Conservation (phyloP, 1,284 basidiomycete species). For the Amylostereum areolatum region DNA sequence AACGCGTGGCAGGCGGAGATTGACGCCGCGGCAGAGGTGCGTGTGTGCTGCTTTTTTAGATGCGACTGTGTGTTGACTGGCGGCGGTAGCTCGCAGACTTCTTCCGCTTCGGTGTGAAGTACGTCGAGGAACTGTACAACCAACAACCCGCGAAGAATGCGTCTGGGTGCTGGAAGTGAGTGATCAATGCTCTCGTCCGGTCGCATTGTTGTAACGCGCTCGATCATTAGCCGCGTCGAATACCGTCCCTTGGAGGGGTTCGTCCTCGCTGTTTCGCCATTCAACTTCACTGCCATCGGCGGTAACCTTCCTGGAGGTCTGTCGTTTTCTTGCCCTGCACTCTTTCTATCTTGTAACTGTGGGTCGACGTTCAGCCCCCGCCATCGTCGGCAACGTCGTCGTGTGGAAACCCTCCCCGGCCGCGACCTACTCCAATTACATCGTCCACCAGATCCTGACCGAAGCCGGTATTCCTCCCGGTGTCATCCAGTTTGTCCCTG, state of each 20-base stretch:
- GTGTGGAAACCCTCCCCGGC: slow-evolving; percentile 98
- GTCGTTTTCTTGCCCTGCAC: no score
- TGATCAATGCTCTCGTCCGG: no score
- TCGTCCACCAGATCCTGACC: slow-evolving; percentile 86
- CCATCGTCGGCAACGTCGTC: slow-evolving; percentile 91
- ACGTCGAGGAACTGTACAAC: slow-evolving; percentile 90
- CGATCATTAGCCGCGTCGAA: slow-evolving; percentile 87
- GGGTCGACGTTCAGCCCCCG: slow-evolving; percentile 56
- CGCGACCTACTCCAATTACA: slow-evolving; percentile 93
- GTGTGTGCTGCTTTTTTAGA: slow-evolving; percentile 15
- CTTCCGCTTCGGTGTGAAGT: slow-evolving; percentile 95
- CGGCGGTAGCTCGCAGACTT: slow-evolving; percentile 78
- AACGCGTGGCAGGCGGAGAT: slow-evolving; percentile 99
- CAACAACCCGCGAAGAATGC: slow-evolving; percentile 89
- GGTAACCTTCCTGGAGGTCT: slow-evolving; percentile 81
- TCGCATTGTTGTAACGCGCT: no score
- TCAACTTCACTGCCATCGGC: slow-evolving; percentile 98
- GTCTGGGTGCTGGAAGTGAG: slow-evolving; percentile 90
- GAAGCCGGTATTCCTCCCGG: slow-evolving; percentile 94
- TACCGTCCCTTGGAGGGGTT: slow-evolving; percentile 97
- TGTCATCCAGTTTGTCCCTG: slow-evolving; percentile 97
- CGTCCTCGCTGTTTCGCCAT: slow-evolving; percentile 94
- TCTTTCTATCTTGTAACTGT: no score
- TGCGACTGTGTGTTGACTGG: not conserved
- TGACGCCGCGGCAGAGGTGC: slow-evolving; percentile 93